phyloP scores from a whole-genome alignment of 2,329 filamentous ascomycete species.

The Aspergillus awamori region DNA sequence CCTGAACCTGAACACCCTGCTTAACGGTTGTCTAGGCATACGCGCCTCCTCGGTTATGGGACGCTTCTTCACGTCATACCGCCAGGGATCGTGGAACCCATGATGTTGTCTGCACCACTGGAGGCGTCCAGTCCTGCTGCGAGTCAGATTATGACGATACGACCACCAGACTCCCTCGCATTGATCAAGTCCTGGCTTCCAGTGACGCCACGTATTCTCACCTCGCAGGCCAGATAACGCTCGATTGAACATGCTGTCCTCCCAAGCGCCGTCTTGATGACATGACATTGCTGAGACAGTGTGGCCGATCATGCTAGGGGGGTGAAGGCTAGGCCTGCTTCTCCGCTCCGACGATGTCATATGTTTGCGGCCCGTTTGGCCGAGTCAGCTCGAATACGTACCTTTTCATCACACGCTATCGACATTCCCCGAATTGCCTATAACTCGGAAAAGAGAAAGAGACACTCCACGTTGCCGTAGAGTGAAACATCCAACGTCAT shows the following conservation, averaged over 20 bases:
- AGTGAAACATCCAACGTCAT: neutral
- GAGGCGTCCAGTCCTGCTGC: neutral
- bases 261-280: neutral
- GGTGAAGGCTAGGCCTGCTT: neutral
- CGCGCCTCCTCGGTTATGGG: neutral
- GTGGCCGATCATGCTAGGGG: neutral
- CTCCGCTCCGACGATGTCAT: conserved; percentile 1
- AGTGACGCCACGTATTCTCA: neutral
- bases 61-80: conserved; percentile 3
- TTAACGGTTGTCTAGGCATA: neutral
- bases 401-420: neutral
- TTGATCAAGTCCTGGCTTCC: neutral
- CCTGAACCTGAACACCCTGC: neutral
- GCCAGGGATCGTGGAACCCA: conserved; percentile 5
- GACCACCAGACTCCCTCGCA: neutral
- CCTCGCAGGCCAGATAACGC: neutral
- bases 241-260: neutral
- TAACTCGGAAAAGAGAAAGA: neutral
- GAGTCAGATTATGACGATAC: conserved; percentile 1
- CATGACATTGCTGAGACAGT: neutral
- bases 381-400: neutral
- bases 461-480: neutral
- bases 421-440: neutral
- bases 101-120: neutral
- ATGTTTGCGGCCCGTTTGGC: neutral